Percentiles rank a stretch among this genome's conserved stretches.
phyloP scores from a whole-genome alignment of 1,139 yeast species.

The Trichomonascaceae sp. region DNA sequence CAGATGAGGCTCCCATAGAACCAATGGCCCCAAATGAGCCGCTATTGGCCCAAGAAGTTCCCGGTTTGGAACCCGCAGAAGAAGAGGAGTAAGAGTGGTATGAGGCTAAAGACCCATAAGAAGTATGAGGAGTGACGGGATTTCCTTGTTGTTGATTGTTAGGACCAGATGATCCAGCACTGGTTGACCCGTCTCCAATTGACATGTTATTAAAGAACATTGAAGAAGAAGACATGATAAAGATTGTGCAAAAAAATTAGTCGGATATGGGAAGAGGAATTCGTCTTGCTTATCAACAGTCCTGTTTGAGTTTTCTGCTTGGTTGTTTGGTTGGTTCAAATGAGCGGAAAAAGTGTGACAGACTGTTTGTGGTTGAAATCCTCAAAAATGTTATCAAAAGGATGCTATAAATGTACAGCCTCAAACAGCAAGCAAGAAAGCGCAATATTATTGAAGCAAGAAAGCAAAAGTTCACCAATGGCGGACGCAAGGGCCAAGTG shows the following conservation, averaged over 20 bases:
- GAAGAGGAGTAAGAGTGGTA: constrained; percentile 1
- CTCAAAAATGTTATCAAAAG: neutral
- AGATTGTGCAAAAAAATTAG: neutral
- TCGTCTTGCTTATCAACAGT: neutral
- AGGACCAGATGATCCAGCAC: neutral
- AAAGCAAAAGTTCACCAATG: neutral
- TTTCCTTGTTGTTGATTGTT: neutral
- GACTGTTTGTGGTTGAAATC: neutral
- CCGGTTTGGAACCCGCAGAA: constrained; percentile 3
- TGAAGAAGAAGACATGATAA: neutral
- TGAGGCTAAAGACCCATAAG: constrained; percentile 6
- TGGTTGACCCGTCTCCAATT: neutral
- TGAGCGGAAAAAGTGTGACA: neutral
- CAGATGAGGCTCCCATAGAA: neutral
- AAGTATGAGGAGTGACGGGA: constrained; percentile 8
- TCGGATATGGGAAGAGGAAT: neutral
- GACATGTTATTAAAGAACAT: constrained; percentile 1
- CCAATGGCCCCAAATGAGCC: constrained; percentile 5
- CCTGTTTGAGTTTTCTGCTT: neutral
- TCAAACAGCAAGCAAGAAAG: neutral
- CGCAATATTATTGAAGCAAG: neutral
- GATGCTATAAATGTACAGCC: neutral
- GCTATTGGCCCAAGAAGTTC: neutral
- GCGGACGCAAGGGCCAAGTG: neutral
- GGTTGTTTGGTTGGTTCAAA: neutral